These are phyloP conservation scores for Buddleja alternifolia DNA, from an alignment of 257 asterid genomes.

Conservation along the genomic window DNA sequence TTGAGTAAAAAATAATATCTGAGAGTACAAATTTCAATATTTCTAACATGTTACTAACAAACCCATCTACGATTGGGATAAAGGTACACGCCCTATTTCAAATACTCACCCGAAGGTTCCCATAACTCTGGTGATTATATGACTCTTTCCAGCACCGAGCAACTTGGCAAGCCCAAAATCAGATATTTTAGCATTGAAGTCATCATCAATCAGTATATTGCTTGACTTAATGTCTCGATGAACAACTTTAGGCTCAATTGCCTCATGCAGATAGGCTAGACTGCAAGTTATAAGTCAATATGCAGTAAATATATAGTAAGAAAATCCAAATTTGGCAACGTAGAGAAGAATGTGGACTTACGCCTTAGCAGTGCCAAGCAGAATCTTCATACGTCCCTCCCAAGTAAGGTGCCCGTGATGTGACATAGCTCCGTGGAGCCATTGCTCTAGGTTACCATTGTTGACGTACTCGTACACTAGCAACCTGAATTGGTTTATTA, in stretches of 20 bases:
- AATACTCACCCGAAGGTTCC: slow-evolving; percentile 85
- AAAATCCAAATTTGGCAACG: not conserved
- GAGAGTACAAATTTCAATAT: not conserved
- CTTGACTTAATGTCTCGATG: slow-evolving; percentile 86
- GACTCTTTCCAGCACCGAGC: slow-evolving; percentile 81
- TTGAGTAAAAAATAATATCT: not conserved
- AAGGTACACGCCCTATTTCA: too few relatives aligned
- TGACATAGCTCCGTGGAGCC: slow-evolving; percentile 73
- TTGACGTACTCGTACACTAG: slow-evolving; percentile 80
- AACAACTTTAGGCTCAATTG: slow-evolving; percentile 86
- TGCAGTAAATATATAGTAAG: too few relatives aligned
- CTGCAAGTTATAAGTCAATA: slow-evolving; percentile 42
- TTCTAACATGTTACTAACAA: too few relatives aligned
- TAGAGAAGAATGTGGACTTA: slow-evolving; percentile 29
- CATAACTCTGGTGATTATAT: slow-evolving; percentile 87
- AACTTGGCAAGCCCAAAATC: slow-evolving; percentile 93
- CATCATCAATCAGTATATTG: slow-evolving; percentile 79
- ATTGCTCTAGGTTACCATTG: slow-evolving; percentile 89
- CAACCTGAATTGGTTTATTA: slow-evolving; percentile 44
- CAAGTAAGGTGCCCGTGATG: slow-evolving; percentile 59
- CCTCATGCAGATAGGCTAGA: slow-evolving; percentile 83
- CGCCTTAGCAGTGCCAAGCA: slow-evolving; percentile 60
- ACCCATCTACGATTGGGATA: too few relatives aligned
- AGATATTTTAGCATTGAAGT: slow-evolving; percentile 81
- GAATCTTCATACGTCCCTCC: slow-evolving; percentile 63